Evolutionary conservation across 805 yeast species (phyloP), one percentile per base, ranked within the genome.

Genomic region (Saccharomycopsis selenospora): DNA sequence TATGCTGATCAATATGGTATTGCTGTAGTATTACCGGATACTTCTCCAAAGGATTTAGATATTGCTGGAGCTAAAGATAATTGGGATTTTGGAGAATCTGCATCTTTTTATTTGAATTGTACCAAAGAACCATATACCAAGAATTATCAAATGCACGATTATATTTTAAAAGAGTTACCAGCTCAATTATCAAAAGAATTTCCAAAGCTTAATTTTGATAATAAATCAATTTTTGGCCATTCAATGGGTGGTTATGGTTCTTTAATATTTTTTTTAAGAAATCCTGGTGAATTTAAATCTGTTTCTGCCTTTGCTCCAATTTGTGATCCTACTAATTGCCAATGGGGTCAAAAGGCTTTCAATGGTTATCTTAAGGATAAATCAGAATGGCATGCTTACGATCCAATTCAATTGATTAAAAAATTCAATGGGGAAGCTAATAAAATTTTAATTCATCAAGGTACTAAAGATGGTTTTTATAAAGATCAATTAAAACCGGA

Each of bases 241-340:
- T 93, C 99, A 1, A 93, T 93, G 98, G 99, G 99, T 45, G 99
- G 99, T 1, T 87, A 77, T 62, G 99, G 98, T 49, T 95, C 99
- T 0, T 66, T 91, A 52, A 68, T 83, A 52, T 70, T 80, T n/a
- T 79, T 66, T 56, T 66, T 91, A 51, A 76, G 73, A 54, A 79
- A 84, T 62, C 86, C 90, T 1, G 82, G 80, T 1, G 24, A 40
- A 24, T 91, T 84, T 70, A 77, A 77, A 61, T 80, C 93, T 1
- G 90, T 85, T 38, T 77, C 87, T 50, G 97, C 96, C 0, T 91
- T 91, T 68, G 77, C 97, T 0, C 98, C 99, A 46, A 86, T 93
- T 56, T 67, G 79, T 23, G 85, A 89, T 66, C 98, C 98, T 4
- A 66, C 73, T 47, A 68, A 71, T 44, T 77, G 82, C 55, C 84